Evolutionary conservation across 441 rosid genomes (phyloP), one percentile per base, ranked within the genome.

Genomic region (Aleurites moluccanus): DNA sequence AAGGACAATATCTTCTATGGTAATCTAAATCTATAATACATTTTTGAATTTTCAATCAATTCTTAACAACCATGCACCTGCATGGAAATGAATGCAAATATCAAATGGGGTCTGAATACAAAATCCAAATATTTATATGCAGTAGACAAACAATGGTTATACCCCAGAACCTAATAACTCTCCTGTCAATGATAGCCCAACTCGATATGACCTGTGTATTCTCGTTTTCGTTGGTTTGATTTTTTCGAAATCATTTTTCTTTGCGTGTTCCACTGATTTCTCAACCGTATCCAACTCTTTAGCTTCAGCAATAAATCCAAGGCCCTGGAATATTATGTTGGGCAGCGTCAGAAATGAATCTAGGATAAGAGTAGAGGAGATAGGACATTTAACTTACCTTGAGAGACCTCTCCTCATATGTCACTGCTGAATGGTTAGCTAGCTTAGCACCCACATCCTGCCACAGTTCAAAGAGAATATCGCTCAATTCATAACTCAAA

Each of bases 131-230:
- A 53, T 66, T 64, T 23, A 52, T 13, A 2, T n/a, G 47, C 9
- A 28, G 47, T 25, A 27, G 33, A 59, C 44, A 69, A 63, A 63
- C 64, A 60, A 28, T 62, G 5, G 33, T 78, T 77, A 79, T 9
- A 77, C n/a, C 66, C 75, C 86, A 21, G 75, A 21, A 66, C 76
- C 77, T 35, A 66, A 7, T 45, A 84, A 57, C 70, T 82, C 87
- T 4, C 67, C 69, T 27, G 82, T 80, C 86, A 89, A 84, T 74
- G 97, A 86, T 73, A 91, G 81, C 27, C 97, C 95, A 62, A 85
- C 85, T 0, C 87, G 82, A 79, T 81, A 91, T 45, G 92, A 79
- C 82, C 97, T 85, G 79, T 90, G 94, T 79, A 92, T 86, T 83
- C 89, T 88, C 61, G 81, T 81, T 78, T 75, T 85, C 35, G 71